Conservation (phyloP, 2,329 filamentous ascomycete species). For the Trichoderma guizhouense region DNA sequence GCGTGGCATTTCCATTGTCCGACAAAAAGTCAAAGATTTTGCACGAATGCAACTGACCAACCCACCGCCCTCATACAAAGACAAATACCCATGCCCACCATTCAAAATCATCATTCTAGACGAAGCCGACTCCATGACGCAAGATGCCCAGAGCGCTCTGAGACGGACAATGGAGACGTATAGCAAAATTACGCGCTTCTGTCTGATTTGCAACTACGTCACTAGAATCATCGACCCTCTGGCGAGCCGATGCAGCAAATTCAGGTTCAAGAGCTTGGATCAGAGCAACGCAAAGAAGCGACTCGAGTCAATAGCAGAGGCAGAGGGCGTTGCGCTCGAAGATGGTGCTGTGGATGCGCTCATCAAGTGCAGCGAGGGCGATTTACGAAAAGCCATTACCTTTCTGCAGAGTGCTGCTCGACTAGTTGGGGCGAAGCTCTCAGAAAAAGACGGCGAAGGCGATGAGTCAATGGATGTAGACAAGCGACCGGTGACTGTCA, state of each 20-base stretch:
- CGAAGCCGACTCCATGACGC: conserved; percentile 98
- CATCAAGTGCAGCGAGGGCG: conserved; percentile 85
- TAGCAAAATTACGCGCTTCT: conserved; percentile 93
- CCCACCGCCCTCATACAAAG: conserved; percentile 64
- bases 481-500: conserved; percentile 65
- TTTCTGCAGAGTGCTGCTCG: conserved; percentile 92
- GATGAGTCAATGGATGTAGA: conserved; percentile 62
- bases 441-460: conserved; percentile 45
- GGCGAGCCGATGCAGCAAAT: conserved; percentile 91
- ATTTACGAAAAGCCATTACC: conserved; percentile 93
- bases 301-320: conserved; percentile 75
- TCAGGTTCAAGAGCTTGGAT: conserved; percentile 94
- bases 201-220: conserved; percentile 97
- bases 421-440: conserved; percentile 67
- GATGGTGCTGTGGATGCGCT: conserved; percentile 78
- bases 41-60: conserved; percentile 91
- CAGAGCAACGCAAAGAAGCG: conserved; percentile 76
- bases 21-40: conserved; percentile 98
- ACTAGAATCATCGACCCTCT: conserved; percentile 96
- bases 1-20: conserved; percentile 93
- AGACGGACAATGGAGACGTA: conserved; percentile 98
- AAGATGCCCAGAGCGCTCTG: conserved; percentile 91
- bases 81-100: conserved; percentile 84
- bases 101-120: conserved; percentile 99
- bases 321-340: conserved; percentile 74